Evolutionary conservation across 2,329 filamentous ascomycete genomes (phyloP).

Genomic region (Chaetomiaceae sp.): DNA sequence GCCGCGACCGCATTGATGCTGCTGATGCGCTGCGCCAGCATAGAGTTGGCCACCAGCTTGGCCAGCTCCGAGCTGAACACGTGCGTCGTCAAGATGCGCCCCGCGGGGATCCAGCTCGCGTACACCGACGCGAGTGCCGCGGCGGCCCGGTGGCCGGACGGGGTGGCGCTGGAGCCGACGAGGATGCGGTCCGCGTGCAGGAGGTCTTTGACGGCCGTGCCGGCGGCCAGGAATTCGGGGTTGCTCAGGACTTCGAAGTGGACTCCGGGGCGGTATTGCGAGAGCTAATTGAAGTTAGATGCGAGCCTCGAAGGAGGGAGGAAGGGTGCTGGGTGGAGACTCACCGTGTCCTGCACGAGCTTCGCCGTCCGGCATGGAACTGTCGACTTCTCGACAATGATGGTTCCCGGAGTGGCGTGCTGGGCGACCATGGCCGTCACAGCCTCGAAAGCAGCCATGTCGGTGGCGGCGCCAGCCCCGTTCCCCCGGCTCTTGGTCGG

Average conservation of each 20-base stretch:
- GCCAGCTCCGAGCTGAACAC: constrained; percentile 8
- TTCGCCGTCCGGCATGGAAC: constrained; percentile 5
- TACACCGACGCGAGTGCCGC: constrained; percentile 5
- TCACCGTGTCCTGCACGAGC: constrained; percentile 3
- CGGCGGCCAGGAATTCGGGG: constrained; percentile 6
- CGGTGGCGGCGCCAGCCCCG: not conserved
- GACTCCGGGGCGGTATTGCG: constrained; percentile 1
- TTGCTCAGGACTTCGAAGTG: constrained; percentile 5
- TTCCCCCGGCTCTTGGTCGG: constrained; percentile 3
- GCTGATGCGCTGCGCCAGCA: constrained; percentile 10
- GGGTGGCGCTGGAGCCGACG: constrained; percentile 2
- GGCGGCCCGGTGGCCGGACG: not conserved
- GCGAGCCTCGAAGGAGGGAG: no score
- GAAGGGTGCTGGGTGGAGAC: not conserved
- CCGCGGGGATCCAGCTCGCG: constrained; percentile 1
- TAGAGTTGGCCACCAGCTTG: constrained; percentile 4
- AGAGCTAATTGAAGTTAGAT: constrained; percentile 1
- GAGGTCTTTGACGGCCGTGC: constrained; percentile 3
- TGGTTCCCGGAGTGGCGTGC: constrained; percentile 1
- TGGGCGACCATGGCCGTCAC: not conserved
- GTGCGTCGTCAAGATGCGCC: constrained; percentile 5
- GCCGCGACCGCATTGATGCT: constrained; percentile 6
- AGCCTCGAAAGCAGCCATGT: constrained; percentile 6
- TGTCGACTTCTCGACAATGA: constrained; percentile 8
- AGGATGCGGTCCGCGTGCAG: constrained; percentile 6